Conservation (phyloP, 129 eudicot species). For the Centaurea solstitialis region DNA sequence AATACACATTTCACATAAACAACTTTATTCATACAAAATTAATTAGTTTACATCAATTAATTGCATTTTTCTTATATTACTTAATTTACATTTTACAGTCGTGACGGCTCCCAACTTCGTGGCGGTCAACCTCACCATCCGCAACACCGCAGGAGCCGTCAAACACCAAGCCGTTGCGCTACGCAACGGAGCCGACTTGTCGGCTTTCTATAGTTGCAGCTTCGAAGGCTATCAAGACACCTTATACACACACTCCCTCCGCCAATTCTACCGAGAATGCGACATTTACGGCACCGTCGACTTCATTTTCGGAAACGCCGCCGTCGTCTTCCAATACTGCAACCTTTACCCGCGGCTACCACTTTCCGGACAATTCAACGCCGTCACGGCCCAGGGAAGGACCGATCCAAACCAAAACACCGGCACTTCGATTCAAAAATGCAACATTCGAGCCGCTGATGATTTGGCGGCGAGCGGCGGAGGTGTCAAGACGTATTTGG, state of each 20-base stretch:
- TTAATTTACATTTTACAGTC: slow-evolving; percentile 35
- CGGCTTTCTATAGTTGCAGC: slow-evolving; percentile 64
- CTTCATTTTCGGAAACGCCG: slow-evolving; percentile 66
- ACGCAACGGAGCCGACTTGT: slow-evolving; percentile 61
- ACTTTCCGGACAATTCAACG: slow-evolving; percentile 49
- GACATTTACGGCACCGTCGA: slow-evolving; percentile 62
- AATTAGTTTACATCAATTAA: no score
- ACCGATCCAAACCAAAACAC: slow-evolving; percentile 58
- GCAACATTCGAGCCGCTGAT: slow-evolving; percentile 40
- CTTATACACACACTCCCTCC: slow-evolving; percentile 53
- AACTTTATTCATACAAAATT: no score
- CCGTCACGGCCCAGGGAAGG: slow-evolving; percentile 68
- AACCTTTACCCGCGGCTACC: slow-evolving; percentile 53
- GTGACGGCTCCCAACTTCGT: slow-evolving; percentile 53
- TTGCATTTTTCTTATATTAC: no score
- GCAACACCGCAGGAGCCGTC: slow-evolving; percentile 62
- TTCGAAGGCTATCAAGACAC: slow-evolving; percentile 80
- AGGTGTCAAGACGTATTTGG: slow-evolving; percentile 44
- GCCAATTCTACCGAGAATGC: slow-evolving; percentile 63
- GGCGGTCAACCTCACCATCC: slow-evolving; percentile 54
- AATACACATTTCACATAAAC: no score
- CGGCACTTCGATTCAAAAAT: slow-evolving; percentile 51
- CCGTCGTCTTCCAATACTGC: slow-evolving; percentile 50
- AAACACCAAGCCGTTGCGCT: slow-evolving; percentile 69
- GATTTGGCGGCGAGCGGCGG: slow-evolving; percentile 49